Evolutionary conservation across 257 asterid genomes (phyloP).

Genomic region (Solanum peruvianum): DNA sequence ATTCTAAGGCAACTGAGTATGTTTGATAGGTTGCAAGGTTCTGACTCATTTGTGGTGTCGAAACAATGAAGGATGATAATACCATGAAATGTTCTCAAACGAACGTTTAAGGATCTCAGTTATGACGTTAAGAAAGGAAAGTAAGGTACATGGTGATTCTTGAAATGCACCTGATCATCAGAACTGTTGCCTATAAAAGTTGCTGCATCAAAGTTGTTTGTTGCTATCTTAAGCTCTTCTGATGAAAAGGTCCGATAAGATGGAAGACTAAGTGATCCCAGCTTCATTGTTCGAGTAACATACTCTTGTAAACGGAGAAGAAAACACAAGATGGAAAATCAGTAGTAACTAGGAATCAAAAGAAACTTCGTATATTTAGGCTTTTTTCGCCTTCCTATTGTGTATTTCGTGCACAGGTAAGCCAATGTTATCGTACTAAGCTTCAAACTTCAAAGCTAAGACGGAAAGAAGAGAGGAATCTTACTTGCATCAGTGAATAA

Average conservation of each 20-base stretch:
- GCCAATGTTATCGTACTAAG: not conserved
- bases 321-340: not conserved
- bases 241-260: constrained; percentile 55
- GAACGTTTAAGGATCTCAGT: not conserved
- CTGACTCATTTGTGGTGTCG: not conserved
- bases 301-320: constrained; percentile 26
- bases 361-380: not conserved
- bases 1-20: not conserved
- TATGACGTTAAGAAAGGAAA: not conserved
- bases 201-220: constrained; percentile 54
- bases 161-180: constrained; percentile 46
- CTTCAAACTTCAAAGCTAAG: not conserved
- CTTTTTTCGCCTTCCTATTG: not conserved
- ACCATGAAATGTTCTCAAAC: not conserved
- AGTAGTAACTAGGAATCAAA: not conserved
- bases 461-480: constrained; percentile 3
- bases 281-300: constrained; percentile 66
- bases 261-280: constrained; percentile 68
- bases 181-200: constrained; percentile 47
- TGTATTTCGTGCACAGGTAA: not conserved
- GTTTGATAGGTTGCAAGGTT: not conserved
- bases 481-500: constrained; percentile 75
- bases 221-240: constrained; percentile 78
- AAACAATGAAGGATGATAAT: not conserved
- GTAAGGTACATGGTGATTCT: not conserved